Base-by-base conservation (phyloP, 257 asterid species). In the Leptodermis oblonga region DNA sequence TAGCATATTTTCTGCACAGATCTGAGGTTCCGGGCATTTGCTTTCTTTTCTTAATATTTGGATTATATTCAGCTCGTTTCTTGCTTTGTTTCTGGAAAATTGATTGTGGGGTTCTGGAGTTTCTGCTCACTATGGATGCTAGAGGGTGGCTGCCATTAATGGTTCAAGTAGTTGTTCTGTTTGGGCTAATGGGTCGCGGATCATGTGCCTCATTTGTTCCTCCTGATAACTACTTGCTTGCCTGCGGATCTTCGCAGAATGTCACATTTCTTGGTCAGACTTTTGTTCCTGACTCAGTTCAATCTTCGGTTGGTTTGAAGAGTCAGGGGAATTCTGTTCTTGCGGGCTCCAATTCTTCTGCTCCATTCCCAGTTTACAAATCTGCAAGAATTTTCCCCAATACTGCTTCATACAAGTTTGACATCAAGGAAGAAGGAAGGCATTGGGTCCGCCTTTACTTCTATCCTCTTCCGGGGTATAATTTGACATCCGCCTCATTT, bases 391-490 rank as follows among this genome's bases (percentile, higher is more conserved):
- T 82, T 42, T 82, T 82, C 61, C 65, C 75, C 25, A 54, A 25
- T 41, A 62, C 65, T 3, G 53, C 73, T 14, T 71, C 83, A 36
- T 82, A 74, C 51, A 72, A 66, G 68, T 82, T 82, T 53, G 72
- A 73, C 36, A 74, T 82, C 67, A 62, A 72, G 70, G 58, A 74
- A 58, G 73, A 71, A 69, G 86, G 86, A 31, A 65, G 77, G 59
- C 86, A 82, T 67, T 82, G 86, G 86, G 30, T 82, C 55, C 84
- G 86, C 65, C 86, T 82, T 36, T 82, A 82, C 59, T 82, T 82
- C 45, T 79, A 74, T 45, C 86, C 86, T 4, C 67, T 82, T 46
- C 82, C 78, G 0, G 82, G 75, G 65, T 75, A 74, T 67, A 69
- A 82, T 74, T 67, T 82, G 74, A 67, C 76, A 0, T 72, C 84